Conservation (phyloP, 345 rosid genomes). For the Moricandia arvensis region DNA sequence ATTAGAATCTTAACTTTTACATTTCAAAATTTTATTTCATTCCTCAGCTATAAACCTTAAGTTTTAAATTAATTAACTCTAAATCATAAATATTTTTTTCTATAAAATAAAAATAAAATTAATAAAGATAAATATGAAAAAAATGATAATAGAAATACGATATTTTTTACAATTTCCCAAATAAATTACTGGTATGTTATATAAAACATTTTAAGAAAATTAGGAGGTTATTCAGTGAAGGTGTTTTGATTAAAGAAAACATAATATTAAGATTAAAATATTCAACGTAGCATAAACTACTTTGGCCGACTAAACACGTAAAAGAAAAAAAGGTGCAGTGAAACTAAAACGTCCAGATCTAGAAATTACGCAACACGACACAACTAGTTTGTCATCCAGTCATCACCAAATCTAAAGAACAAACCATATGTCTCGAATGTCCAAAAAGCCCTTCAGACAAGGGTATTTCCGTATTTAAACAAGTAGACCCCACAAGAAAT, state of each 20-base stretch:
- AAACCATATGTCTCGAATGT: not conserved
- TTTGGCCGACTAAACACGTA: not conserved
- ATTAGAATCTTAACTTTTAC: too few species aligned
- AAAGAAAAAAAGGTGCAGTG: not conserved
- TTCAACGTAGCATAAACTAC: constrained; percentile 6
- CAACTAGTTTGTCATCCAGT: constrained; percentile 2
- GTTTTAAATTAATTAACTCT: too few species aligned
- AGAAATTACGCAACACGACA: constrained; percentile 27
- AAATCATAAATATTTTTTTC: too few species aligned
- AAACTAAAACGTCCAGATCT: constrained; percentile 19
- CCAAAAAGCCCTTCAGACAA: constrained; percentile 22
- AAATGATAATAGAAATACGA: too few species aligned
- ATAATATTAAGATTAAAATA: not conserved
- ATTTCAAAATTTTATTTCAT: too few species aligned
- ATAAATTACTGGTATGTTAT: not conserved
- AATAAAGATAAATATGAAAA: too few species aligned
- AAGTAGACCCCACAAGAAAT: not conserved
- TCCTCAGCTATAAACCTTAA: too few species aligned
- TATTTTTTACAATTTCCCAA: too few species aligned
- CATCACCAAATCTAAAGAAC: constrained; percentile 14
- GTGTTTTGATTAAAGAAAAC: not conserved
- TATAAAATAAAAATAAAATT: too few species aligned
- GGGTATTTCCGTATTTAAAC: not conserved
- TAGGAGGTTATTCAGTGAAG: not conserved
- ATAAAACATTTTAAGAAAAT: not conserved